These are phyloP conservation scores for Rehmannia glutinosa DNA, from an alignment of 257 asterid genomes.

Conservation along the genomic window DNA sequence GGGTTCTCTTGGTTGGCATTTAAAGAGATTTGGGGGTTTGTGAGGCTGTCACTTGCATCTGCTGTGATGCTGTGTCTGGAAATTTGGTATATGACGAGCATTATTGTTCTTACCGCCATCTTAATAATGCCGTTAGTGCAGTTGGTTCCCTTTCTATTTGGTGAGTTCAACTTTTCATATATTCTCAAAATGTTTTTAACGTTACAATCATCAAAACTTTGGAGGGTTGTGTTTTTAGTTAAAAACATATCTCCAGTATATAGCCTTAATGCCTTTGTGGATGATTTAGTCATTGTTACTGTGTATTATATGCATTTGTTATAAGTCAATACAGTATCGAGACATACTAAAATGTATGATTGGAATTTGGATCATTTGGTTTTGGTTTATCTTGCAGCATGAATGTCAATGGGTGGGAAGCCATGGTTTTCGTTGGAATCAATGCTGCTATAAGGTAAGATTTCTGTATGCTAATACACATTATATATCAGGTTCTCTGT, in stretches of 20 bases:
- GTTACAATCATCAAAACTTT: too few species aligned
- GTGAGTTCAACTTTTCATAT: slow-evolving; percentile 30
- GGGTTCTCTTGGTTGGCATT: slow-evolving; percentile 58
- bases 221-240: too few species aligned
- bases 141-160: slow-evolving; percentile 85
- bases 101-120: slow-evolving; percentile 66
- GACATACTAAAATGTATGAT: too few species aligned
- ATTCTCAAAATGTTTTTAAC: too few species aligned
- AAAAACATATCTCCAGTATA: too few species aligned
- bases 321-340: too few species aligned
- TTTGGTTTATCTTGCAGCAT: not conserved
- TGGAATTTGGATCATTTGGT: too few species aligned
- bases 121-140: slow-evolving; percentile 57
- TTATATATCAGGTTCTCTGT: not conserved
- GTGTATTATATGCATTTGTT: too few species aligned
- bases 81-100: slow-evolving; percentile 85
- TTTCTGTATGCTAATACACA: not conserved
- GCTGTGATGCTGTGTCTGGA: slow-evolving; percentile 89
- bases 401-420: too few species aligned
- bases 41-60: slow-evolving; percentile 78
- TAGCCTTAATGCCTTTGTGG: too few species aligned
- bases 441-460: not conserved
- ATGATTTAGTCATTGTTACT: too few species aligned
- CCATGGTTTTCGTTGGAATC: too few species aligned
- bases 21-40: slow-evolving; percentile 70